Evolutionary conservation across 768 basidiomycete genomes (phyloP), one percentile per base, ranked within the genome.

Genomic region (Leucogyrophana mollusca): DNA sequence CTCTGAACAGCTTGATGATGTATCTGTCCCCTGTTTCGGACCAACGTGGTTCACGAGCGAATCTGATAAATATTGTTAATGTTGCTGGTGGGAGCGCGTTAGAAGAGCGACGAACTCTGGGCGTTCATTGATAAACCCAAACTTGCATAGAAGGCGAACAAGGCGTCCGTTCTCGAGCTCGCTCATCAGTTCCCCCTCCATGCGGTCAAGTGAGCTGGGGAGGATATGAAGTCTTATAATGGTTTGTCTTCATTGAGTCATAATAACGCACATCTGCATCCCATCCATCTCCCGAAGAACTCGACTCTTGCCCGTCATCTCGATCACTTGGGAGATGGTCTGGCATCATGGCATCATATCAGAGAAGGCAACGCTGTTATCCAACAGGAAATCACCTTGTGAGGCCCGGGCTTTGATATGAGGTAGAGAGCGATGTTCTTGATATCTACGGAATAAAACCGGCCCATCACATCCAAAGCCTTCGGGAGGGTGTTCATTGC

Each of bases 61-160:
- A 96, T 57, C 93, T 94, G n/a, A n/a, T 2, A 25, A 45, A 37
- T n/a, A 5, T 4, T 56, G 22, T 52, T 41, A 27, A 45, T 44
- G 25, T 23, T 4, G 8, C 24, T 21, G 32, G 16, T 34, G 8
- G 11, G 14, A 16, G 13, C 21, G 20, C n/a, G 16, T 37, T n/a
- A 3, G 32, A 8, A 33, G 18, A 45, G 27, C 14, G 5, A 78
- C 90, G 45, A 61, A 97, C 93, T 98, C 96, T 3, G 96, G 95
- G n/a, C 96, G 78, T 61, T 99, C 96, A 63, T 98, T 98, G 71
- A 99, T 97, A 67, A 99, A 98, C 0, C 93, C 93, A 56, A 99
- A 86, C 69, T 98, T 99, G 65, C 85, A 85, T 50, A 98, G 70
- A 40, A 98, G 67, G 39, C 96, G 77, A 23, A 97, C 88, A 9